Base-by-base conservation (phyloP, 1,139 yeast genomes). In the Zygoascus meyerae region DNA sequence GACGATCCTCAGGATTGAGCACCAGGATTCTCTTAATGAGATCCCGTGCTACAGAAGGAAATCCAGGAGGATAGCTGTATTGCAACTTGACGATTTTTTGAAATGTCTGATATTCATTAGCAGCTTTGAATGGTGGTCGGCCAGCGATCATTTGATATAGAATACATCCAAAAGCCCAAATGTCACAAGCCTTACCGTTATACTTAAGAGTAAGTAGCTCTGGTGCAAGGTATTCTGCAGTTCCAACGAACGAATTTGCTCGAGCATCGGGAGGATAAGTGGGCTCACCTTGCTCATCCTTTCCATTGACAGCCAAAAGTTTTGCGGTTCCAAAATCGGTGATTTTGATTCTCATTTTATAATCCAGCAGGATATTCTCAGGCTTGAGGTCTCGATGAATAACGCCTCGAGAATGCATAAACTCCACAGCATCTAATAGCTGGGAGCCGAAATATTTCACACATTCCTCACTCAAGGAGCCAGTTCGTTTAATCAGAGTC, bases 241-340 rank as follows among this genome's bases (percentile, higher is more conserved):
- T 92, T 0, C 92, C 92, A 28, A 83, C 90, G 65, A 83, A 83
- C 0, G 97, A 90, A 49, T 81, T 87, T 6, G 95, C 86, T 44
- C 87, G 75, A 10, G 80, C 72, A 50, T 79, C 79, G 14, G 69
- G 59, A n/a, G 83, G 69, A 48, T 63, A 64, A 7, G 53, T 53
- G 7, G 56, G 46, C 16, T 51, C 55, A 7, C 58, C 59, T 14
- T 52, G 43, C 12, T 53, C 56, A 38, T 70, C 72, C 11, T 70
- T 70, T 55, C 71, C 49, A 49, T 68, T 56, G 18, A 69, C 74
- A 41, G 74, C 81, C 44, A 92, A 67, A 31, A 94, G 68, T 63
- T 89, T 90, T 1, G 98, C 98, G 1, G 98, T 94, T 21, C 99
- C 99, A 66, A 94, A 94, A 67, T 94, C 99, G n/a, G 98, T 92